Evolutionary conservation across 768 basidiomycete species (phyloP).

Genomic region (Hortiboletus campestris): DNA sequence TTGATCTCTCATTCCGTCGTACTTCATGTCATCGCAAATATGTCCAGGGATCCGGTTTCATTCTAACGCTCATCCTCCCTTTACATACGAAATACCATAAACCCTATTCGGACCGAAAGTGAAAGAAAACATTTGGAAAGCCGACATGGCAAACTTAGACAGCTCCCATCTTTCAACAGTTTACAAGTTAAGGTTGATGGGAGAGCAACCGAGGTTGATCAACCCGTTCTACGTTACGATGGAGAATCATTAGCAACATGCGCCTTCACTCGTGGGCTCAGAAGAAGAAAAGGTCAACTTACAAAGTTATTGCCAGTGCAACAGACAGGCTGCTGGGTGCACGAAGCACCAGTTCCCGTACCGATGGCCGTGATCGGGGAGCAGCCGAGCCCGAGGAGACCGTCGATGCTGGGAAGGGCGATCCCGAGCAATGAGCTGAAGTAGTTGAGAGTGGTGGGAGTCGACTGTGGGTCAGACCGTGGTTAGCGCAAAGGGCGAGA

Average conservation of each 20-base stretch:
- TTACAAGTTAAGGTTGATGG: neutral
- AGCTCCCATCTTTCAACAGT: no score
- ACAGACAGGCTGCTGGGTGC: neutral
- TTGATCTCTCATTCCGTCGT: neutral
- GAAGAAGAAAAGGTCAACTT: neutral
- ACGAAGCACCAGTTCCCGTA: neutral
- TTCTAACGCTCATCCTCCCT: no score
- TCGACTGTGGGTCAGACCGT: neutral
- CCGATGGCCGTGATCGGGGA: neutral
- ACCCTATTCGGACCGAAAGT: no score
- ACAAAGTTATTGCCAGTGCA: neutral
- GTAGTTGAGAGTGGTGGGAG: neutral
- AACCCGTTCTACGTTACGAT: conserved; percentile 1
- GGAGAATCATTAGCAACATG: neutral
- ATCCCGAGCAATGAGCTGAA: neutral
- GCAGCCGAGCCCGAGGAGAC: conserved; percentile 5
- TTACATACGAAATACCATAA: no score
- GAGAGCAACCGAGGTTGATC: conserved; percentile 13
- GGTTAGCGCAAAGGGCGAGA: neutral
- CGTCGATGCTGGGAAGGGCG: neutral
- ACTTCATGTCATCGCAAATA: neutral
- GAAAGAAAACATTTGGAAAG: no score
- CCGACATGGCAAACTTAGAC: no score
- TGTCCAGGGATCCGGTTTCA: neutral
- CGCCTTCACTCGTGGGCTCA: no score